phyloP scores from a whole-genome alignment of 202 grass and related monocot genomes.

The Panicum virgatum region DNA sequence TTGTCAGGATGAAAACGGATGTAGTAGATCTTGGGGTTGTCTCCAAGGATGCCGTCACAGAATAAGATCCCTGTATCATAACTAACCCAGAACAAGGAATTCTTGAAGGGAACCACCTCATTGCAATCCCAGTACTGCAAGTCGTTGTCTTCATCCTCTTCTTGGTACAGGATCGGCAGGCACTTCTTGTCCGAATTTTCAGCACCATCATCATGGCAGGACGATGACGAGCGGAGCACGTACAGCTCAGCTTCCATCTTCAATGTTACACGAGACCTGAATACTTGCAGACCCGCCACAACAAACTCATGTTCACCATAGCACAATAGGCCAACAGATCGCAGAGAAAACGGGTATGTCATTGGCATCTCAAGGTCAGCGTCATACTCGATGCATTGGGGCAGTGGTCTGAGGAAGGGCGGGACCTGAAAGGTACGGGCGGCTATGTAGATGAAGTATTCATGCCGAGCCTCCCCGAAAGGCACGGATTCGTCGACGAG shows the following conservation, averaged over 20 bases:
- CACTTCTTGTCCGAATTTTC: not conserved
- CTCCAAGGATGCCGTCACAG: not conserved
- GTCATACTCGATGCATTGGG: not conserved
- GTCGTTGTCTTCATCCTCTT: not conserved
- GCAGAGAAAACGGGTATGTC: not conserved
- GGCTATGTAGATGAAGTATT: not conserved
- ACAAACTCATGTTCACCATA: not conserved
- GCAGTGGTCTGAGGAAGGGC: not conserved
- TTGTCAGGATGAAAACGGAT: too few species aligned
- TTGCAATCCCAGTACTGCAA: not conserved
- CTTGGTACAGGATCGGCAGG: not conserved
- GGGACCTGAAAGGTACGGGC: not conserved
- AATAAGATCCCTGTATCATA: not conserved
- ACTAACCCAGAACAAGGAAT: slow-evolving; percentile 3
- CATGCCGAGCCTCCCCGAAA: not conserved
- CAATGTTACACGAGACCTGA: not conserved
- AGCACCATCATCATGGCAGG: too few species aligned
- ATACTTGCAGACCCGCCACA: not conserved
- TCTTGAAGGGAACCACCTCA: not conserved
- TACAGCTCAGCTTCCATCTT: not conserved
- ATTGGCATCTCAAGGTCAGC: not conserved
- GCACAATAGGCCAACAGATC: not conserved
- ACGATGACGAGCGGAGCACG: not conserved
- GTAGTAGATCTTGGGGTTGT: not conserved
- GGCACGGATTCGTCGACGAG: not conserved